Percentiles rank a stretch among this genome's conserved stretches.
Conservation (phyloP, 345 rosid species). For the Cardiospermum halicacabum region DNA sequence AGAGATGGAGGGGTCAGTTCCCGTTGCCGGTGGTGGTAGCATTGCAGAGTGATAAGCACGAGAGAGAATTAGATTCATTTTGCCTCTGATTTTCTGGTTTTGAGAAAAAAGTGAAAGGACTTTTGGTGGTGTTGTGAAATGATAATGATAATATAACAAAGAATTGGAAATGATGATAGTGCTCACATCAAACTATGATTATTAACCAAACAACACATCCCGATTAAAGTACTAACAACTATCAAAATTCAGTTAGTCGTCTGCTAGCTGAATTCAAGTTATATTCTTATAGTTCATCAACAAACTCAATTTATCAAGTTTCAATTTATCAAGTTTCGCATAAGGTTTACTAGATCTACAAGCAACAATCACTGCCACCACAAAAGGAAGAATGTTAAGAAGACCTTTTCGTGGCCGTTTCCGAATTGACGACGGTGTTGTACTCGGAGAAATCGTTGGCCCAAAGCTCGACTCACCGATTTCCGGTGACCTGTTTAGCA, state of each 20-base stretch:
- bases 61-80: not conserved
- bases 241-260: too few relatives aligned
- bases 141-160: too few relatives aligned
- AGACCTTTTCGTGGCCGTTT: conserved; percentile 64
- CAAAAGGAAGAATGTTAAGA: not conserved
- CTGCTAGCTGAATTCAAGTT: too few relatives aligned
- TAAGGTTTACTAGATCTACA: too few relatives aligned
- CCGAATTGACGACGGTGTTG: conserved; percentile 61
- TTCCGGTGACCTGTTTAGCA: conserved; percentile 32
- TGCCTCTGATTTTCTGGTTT: not conserved
- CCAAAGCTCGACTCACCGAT: conserved; percentile 40
- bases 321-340: too few relatives aligned
- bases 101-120: not conserved
- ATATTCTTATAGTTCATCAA: too few relatives aligned
- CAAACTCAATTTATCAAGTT: too few relatives aligned
- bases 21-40: not conserved
- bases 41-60: not conserved
- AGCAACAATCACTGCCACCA: too few relatives aligned
- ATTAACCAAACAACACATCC: too few relatives aligned
- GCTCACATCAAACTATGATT: too few relatives aligned
- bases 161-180: too few relatives aligned
- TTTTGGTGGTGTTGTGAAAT: not conserved
- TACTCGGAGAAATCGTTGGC: conserved; percentile 60
- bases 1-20: not conserved
- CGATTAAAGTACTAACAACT: too few relatives aligned